Evolutionary conservation across 116 monocot genomes (phyloP).

Genomic region (Phalaenopsis hybrid): DNA sequence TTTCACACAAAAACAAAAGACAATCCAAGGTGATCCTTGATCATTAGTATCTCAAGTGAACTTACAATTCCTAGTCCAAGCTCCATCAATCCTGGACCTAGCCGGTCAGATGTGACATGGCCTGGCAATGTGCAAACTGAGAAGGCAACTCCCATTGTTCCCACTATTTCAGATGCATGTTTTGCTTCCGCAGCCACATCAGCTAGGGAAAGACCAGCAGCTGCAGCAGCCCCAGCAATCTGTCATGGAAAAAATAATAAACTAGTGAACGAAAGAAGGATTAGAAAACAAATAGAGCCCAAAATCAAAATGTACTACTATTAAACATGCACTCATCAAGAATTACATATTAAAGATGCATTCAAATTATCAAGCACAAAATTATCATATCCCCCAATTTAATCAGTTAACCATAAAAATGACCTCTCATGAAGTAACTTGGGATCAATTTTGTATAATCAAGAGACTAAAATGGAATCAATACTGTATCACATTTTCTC

Average conservation of each 20-base stretch:
- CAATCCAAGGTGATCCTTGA: background rate
- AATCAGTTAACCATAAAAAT: no score
- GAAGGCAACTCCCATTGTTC: conserved; percentile 95
- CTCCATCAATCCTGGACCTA: conserved; percentile 81
- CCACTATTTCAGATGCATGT: conserved; percentile 77
- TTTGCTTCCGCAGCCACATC: conserved; percentile 87
- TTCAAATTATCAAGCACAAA: background rate
- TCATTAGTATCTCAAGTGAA: background rate
- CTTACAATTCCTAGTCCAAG: conserved; percentile 85
- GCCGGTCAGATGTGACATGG: conserved; percentile 76
- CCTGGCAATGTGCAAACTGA: conserved; percentile 95
- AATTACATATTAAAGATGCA: background rate
- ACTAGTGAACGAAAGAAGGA: background rate
- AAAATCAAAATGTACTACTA: background rate
- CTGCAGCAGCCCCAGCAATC: conserved; percentile 96
- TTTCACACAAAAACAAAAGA: background rate
- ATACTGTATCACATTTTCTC: no score
- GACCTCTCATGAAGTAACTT: background rate
- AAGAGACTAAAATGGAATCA: no score
- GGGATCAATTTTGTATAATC: no score
- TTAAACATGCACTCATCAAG: background rate
- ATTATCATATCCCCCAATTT: background rate
- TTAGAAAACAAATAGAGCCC: background rate
- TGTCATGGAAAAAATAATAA: conserved; percentile 22
- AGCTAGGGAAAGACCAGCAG: conserved; percentile 71